Conservation (phyloP, 257 asterid species). For the Plantago major region DNA sequence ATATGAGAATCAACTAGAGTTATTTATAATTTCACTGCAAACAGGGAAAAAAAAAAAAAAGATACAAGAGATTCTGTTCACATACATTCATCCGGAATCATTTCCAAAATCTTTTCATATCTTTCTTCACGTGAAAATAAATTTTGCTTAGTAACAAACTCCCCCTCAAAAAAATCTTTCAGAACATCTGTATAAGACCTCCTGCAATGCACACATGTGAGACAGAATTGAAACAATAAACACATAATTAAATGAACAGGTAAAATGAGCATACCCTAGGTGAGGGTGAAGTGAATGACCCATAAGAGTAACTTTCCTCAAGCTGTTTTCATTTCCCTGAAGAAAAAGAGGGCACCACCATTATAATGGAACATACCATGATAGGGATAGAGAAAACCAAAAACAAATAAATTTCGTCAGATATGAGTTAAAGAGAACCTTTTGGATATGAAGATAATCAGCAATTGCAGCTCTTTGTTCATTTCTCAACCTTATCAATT, state of each 20-base stretch:
- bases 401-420: neutral
- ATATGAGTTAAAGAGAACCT: slow-evolving; percentile 41
- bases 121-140: slow-evolving; percentile 62
- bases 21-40: slow-evolving; percentile 6
- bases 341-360: slow-evolving; percentile 17
- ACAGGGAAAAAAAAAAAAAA: slow-evolving; percentile 2
- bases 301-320: slow-evolving; percentile 50
- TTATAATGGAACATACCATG: slow-evolving; percentile 6
- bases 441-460: slow-evolving; percentile 77
- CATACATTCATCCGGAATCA: slow-evolving; percentile 95
- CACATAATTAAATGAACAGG: neutral
- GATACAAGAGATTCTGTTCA: slow-evolving; percentile 4
- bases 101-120: slow-evolving; percentile 41
- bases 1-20: slow-evolving; percentile 5
- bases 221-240: slow-evolving; percentile 14
- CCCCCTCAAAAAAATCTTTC: slow-evolving; percentile 61
- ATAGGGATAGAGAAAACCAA: slow-evolving; percentile 7
- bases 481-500: slow-evolving; percentile 59
- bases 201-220: slow-evolving; percentile 35
- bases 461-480: slow-evolving; percentile 84
- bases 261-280: slow-evolving; percentile 57
- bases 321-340: slow-evolving; percentile 84
- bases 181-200: slow-evolving; percentile 69
- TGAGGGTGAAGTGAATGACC: slow-evolving; percentile 73
- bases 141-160: slow-evolving; percentile 51